Evolutionary conservation across 768 basidiomycete species (phyloP).

Genomic region (Kwoniella sp.): DNA sequence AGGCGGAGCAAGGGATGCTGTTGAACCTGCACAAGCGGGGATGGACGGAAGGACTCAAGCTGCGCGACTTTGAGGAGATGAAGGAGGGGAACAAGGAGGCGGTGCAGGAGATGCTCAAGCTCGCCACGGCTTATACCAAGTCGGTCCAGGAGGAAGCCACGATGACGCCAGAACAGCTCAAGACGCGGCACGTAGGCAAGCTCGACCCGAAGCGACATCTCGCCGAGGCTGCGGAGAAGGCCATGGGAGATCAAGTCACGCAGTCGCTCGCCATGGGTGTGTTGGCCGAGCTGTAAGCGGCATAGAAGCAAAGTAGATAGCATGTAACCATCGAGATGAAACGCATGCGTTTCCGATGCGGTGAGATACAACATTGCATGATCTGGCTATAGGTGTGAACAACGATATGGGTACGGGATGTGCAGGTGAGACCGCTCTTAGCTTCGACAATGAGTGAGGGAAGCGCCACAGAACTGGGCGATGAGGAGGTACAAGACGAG

Average conservation of each 20-base stretch:
- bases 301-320: no score
- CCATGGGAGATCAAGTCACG: slow-evolving; percentile 95
- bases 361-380: not conserved
- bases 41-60: slow-evolving; percentile 94
- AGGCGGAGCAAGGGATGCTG: slow-evolving; percentile 95
- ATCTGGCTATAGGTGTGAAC: not conserved
- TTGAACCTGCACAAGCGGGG: slow-evolving; percentile 99
- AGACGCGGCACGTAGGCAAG: slow-evolving; percentile 95
- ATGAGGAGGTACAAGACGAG: slow-evolving; percentile 71
- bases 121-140: slow-evolving; percentile 94
- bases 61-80: slow-evolving; percentile 82
- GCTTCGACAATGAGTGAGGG: slow-evolving; percentile 61
- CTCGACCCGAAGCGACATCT: slow-evolving; percentile 97
- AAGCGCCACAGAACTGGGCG: slow-evolving; percentile 85
- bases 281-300: slow-evolving; percentile 72
- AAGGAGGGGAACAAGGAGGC: slow-evolving; percentile 85
- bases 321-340: no score
- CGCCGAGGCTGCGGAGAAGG: slow-evolving; percentile 94
- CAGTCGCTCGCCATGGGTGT: slow-evolving; percentile 94
- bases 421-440: not conserved
- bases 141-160: slow-evolving; percentile 97
- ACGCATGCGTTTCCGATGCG: no score
- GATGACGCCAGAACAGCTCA: slow-evolving; percentile 85
- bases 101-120: slow-evolving; percentile 92
- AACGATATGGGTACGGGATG: not conserved